phyloP scores from a whole-genome alignment of 1,139 yeast genomes.

The Hyphopichia khmerensis region DNA sequence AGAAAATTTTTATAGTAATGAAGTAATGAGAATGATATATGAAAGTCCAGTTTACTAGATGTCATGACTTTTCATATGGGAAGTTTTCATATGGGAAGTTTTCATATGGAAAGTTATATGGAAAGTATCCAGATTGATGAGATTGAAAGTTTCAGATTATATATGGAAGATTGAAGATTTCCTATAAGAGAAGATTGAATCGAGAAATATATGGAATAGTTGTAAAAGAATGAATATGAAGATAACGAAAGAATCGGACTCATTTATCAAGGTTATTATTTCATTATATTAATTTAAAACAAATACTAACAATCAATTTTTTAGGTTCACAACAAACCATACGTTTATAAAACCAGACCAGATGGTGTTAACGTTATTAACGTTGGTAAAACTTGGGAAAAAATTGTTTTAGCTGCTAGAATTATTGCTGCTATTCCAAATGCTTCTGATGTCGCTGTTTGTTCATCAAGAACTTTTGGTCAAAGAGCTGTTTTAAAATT shows the following conservation, averaged over 20 bases:
- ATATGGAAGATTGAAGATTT: too few species aligned
- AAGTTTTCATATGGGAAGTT: too few species aligned
- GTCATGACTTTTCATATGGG: too few species aligned
- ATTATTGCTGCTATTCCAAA: conserved; percentile 99
- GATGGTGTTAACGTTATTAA: conserved; percentile 99
- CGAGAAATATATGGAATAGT: too few species aligned
- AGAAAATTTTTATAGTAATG: too few species aligned
- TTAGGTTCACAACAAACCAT: conserved; percentile 97
- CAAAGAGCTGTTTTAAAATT: conserved; percentile 99
- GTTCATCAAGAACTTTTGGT: conserved; percentile 99
- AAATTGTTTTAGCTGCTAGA: conserved; percentile 99
- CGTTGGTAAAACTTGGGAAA: conserved; percentile 99
- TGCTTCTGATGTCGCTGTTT: conserved; percentile 97
- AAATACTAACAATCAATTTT: conserved; percentile 7
- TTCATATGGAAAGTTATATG: too few species aligned
- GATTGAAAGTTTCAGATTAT: too few species aligned
- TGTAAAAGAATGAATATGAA: too few species aligned
- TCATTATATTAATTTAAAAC: neutral
- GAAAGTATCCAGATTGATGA: too few species aligned
- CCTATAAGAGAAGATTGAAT: too few species aligned
- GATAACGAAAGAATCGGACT: neutral
- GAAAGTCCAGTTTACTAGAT: too few species aligned
- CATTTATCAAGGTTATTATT: too few species aligned
- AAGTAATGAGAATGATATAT: neutral
- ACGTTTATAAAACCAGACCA: conserved; percentile 99